These are phyloP conservation scores for Saccharum officinarum DNA, from an alignment of 176 grass and related monocot genomes.

Conservation along the genomic window DNA sequence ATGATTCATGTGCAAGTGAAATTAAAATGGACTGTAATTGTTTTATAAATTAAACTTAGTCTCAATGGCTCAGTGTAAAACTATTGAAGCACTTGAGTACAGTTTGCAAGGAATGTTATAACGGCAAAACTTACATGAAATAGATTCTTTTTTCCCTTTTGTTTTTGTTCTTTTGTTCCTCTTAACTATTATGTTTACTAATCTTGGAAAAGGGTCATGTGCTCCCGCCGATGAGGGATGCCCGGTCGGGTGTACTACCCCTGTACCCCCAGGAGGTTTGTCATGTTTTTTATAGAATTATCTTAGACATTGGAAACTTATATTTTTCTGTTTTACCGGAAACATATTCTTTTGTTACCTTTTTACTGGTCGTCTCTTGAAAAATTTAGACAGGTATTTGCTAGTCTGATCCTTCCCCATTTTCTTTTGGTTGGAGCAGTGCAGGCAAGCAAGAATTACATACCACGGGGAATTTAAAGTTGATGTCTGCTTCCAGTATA, in stretches of 20 bases:
- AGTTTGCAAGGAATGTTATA: conserved; percentile 8
- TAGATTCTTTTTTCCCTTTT: not conserved
- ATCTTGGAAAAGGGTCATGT: conserved; percentile 62
- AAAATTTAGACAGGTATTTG: conserved; percentile 3
- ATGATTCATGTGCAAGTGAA: not conserved
- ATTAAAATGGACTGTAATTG: not conserved
- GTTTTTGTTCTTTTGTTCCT: conserved; percentile 12
- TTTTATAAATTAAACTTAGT: not conserved
- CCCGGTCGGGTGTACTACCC: conserved; percentile 32
- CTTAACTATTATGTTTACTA: conserved; percentile 65
- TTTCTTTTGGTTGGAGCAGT: conserved; percentile 57
- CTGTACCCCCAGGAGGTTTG: conserved; percentile 75
- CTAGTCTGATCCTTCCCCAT: conserved; percentile 22
- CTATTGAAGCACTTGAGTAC: not conserved
- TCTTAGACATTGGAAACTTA: not conserved
- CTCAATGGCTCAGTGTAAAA: not conserved
- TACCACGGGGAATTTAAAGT: conserved; percentile 79
- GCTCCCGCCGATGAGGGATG: conserved; percentile 50
- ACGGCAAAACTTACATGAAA: not conserved
- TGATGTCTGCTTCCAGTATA: conserved; percentile 53
- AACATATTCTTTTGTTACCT: conserved; percentile 6
- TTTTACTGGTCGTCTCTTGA: not conserved
- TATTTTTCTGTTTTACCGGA: conserved; percentile 12
- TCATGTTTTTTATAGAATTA: conserved; percentile 3
- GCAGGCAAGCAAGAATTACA: conserved; percentile 64